These are phyloP conservation scores for Yamadazyma atlantica DNA, from an alignment of 1,139 yeast genomes.

Conservation along the genomic window DNA sequence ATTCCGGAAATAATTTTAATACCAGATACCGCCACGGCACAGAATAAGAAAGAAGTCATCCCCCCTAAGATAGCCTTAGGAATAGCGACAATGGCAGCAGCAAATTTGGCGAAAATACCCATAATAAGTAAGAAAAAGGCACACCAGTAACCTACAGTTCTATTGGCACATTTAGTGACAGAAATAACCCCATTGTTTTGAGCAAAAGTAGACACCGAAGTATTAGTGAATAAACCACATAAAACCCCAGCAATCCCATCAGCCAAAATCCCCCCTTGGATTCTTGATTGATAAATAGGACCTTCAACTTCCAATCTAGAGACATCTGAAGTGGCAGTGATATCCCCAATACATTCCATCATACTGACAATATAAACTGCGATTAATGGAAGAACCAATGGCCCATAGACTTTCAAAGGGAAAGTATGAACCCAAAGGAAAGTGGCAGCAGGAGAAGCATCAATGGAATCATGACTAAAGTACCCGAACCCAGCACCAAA, in stretches of 20 bases:
- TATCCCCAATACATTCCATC: slow-evolving; percentile 89
- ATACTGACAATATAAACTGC: slow-evolving; percentile 75
- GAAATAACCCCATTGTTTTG: slow-evolving; percentile 91
- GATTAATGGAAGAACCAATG: slow-evolving; percentile 74
- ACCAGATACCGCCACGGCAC: slow-evolving; percentile 85
- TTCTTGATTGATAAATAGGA: slow-evolving; percentile 68
- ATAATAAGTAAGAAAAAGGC: slow-evolving; percentile 74
- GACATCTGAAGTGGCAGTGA: slow-evolving; percentile 86
- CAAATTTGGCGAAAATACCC: slow-evolving; percentile 85
- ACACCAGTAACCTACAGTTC: slow-evolving; percentile 83
- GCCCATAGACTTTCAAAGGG: slow-evolving; percentile 69
- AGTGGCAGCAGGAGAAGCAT: slow-evolving; percentile 71
- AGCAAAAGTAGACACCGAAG: slow-evolving; percentile 85
- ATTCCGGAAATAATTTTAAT: slow-evolving; percentile 69
- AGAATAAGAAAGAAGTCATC: slow-evolving; percentile 82
- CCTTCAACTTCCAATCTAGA: slow-evolving; percentile 81
- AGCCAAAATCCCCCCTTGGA: slow-evolving; percentile 86
- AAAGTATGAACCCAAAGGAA: slow-evolving; percentile 86
- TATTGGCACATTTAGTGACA: slow-evolving; percentile 80
- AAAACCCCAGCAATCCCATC: slow-evolving; percentile 70
- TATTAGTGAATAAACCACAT: slow-evolving; percentile 68
- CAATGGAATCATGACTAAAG: slow-evolving; percentile 54
- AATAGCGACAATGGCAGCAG: slow-evolving; percentile 80
- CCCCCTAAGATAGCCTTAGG: slow-evolving; percentile 86
- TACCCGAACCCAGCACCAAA: slow-evolving; percentile 88